Evolutionary conservation across 371 early-diverging fungal species (phyloP), one percentile per base, ranked within the genome.

Genomic region (Gilbertella persicaria): DNA sequence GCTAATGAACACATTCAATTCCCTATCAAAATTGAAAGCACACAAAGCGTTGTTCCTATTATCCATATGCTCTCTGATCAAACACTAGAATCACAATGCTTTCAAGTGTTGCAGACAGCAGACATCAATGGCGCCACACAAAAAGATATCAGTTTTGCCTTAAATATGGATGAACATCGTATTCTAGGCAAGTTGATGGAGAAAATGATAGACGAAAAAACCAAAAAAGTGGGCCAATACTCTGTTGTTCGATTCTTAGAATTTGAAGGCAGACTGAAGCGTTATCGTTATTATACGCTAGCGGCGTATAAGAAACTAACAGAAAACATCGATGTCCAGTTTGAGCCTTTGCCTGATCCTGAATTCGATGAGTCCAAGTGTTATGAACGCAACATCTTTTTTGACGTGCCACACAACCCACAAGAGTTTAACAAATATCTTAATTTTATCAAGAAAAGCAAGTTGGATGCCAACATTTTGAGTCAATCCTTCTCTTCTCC

Each of bases 241-340:
- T 44, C 49, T 28, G 39, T 45, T 33, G 29, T 42, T n/a, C 69
- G 69, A 21, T 21, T 49, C 3, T 29, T 75, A 4, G 76, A 75
- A 35, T 71, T 75, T 46, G 67, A 67, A 40, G 68, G 72, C 5
- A 62, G 66, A 24, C 35, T 59, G 5, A 46, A 57, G 26, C 57
- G 70, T 6, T 75, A 67, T 49, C 62, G 76, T 9, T 75, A 75
- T 33, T 75, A 55, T 43, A 60, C 69, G 2, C 47, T 50, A 25
- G 29, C 46, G 10, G 43, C 45, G 1, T 71, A 66, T 25, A 37
- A 43, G 26, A 62, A 58, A 13, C 20, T 26, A 1, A 42, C 49
- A 2, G 58, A 70, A 26, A 29, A 48, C 9, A 45, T 42, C 5
- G 59, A 60, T 2, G 24, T 54, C 25, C 54, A 55, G 3, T n/a